phyloP scores from a whole-genome alignment of 345 rosid genomes.

The Firmiana major region DNA sequence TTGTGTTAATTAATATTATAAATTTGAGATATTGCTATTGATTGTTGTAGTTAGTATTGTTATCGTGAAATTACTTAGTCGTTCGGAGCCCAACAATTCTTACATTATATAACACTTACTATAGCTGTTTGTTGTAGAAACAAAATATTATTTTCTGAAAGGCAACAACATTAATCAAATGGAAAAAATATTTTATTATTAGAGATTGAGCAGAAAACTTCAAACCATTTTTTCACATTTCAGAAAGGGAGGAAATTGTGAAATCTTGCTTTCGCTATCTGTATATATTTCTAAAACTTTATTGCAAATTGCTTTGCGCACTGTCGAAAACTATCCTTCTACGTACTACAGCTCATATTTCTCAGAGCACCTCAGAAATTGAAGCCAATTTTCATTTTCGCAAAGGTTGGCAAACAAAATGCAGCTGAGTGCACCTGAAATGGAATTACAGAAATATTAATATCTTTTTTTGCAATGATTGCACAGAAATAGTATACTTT shows the following conservation, averaged over 20 bases:
- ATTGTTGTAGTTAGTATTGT: too few species aligned
- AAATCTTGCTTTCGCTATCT: not conserved
- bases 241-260: not conserved
- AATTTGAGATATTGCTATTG: too few species aligned
- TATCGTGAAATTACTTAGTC: too few species aligned
- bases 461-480: not conserved
- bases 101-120: too few species aligned
- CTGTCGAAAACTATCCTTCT: not conserved
- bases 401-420: conserved; percentile 60
- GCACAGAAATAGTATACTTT: not conserved
- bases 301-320: not conserved
- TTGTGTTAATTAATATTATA: too few species aligned
- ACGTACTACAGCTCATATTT: not conserved
- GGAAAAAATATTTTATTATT: too few species aligned
- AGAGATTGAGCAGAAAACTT: not conserved
- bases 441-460: not conserved
- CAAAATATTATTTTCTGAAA: too few species aligned
- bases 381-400: conserved; percentile 23
- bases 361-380: not conserved
- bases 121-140: too few species aligned
- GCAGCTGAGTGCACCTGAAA: conserved; percentile 57
- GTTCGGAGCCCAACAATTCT: too few species aligned
- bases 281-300: not conserved
- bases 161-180: too few species aligned
- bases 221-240: not conserved